These are phyloP conservation scores for Zizania latifolia DNA, from an alignment of 176 grass and related monocot genomes.

Conservation along the genomic window DNA sequence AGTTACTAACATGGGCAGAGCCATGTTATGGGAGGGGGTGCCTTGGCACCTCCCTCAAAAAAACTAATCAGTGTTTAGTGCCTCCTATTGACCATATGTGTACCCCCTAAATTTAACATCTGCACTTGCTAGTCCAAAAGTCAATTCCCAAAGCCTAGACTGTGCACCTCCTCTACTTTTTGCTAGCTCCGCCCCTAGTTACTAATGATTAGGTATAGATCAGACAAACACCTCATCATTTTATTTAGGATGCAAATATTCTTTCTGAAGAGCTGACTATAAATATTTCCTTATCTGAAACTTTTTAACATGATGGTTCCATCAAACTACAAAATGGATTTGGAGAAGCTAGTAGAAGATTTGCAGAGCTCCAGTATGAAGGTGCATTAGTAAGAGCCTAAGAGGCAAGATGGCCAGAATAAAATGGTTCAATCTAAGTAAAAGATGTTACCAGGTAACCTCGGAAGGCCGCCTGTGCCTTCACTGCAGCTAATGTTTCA, in stretches of 20 bases:
- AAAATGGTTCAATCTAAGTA: neutral
- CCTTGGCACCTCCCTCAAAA: no score
- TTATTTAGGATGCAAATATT: neutral
- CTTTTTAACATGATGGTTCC: neutral
- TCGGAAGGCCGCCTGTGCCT: conserved; percentile 89
- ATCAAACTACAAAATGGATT: neutral
- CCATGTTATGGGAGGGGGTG: no score
- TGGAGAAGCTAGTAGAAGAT: conserved; percentile 16
- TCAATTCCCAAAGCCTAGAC: no score
- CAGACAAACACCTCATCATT: neutral
- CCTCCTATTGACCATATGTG: no score
- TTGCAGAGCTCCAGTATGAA: neutral
- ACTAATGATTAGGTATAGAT: neutral
- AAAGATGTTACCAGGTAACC: conserved; percentile 72
- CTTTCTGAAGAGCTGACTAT: neutral
- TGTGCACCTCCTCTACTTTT: no score
- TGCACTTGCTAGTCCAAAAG: no score
- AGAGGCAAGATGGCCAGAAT: neutral
- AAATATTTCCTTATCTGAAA: neutral
- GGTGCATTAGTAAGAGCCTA: neutral
- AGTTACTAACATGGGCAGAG: no score
- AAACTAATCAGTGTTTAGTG: no score
- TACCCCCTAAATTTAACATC: no score
- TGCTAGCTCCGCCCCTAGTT: no score
- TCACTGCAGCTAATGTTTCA: conserved; percentile 74